phyloP scores from a whole-genome alignment of 768 basidiomycete genomes.

The Dentipellis fragilis region DNA sequence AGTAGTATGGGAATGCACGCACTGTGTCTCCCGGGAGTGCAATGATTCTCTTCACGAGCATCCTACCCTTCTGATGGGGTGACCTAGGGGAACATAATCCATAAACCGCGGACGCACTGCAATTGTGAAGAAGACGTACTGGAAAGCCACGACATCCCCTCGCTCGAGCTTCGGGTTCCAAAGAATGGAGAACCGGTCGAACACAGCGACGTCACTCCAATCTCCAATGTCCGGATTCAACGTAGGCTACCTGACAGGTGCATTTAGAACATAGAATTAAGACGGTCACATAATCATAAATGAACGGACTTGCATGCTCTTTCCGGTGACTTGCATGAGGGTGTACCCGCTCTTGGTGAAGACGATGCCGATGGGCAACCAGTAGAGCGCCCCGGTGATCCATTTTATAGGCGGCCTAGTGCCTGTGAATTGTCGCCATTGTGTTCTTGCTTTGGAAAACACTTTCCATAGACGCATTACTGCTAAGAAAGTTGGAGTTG shows the following conservation, averaged over 20 bases:
- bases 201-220: conserved; percentile 9
- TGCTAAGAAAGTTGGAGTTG: too few relatives aligned
- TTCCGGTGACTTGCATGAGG: conserved; percentile 7
- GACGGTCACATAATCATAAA: not conserved
- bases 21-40: conserved; percentile 14
- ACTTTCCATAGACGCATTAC: too few relatives aligned
- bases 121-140: not conserved
- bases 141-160: conserved; percentile 11
- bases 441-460: too few relatives aligned
- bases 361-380: conserved; percentile 6
- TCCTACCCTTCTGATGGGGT: conserved; percentile 6
- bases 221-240: conserved; percentile 7
- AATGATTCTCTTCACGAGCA: conserved; percentile 10
- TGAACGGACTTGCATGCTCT: conserved; percentile 13
- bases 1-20: not conserved
- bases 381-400: conserved; percentile 2
- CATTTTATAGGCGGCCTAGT: not conserved
- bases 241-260: conserved; percentile 11
- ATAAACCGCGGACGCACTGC: not conserved
- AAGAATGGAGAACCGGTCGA: conserved; percentile 9
- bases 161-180: conserved; percentile 4
- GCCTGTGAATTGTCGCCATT: too few relatives aligned
- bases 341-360: conserved; percentile 10
- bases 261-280: not conserved
- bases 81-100: conserved; percentile 3